Conservation (phyloP, 805 yeast species). For the Komagataella pseudopastoris region DNA sequence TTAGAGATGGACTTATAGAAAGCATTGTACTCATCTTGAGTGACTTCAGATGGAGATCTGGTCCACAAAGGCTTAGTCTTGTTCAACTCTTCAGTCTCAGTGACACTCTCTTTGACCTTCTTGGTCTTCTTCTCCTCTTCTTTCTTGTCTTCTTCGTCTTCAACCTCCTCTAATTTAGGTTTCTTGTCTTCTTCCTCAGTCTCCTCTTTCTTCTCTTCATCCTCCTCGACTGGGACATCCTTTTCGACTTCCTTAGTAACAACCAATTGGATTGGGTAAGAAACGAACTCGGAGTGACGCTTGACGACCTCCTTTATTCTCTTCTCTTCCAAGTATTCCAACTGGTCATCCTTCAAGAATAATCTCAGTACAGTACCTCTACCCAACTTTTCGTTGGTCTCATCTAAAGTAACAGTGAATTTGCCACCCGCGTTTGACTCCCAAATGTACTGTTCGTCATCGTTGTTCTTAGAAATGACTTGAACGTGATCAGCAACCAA, state of each 20-base stretch:
- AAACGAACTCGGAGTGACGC: constrained; percentile 98
- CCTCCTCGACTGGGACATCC: constrained; percentile 83
- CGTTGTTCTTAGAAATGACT: constrained; percentile 96
- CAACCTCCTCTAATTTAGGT: constrained; percentile 62
- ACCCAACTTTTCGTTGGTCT: constrained; percentile 67
- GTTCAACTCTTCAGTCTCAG: constrained; percentile 96
- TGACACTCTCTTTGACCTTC: constrained; percentile 84
- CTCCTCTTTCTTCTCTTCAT: constrained; percentile 31
- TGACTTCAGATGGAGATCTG: constrained; percentile 93
- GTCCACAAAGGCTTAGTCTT: constrained; percentile 99
- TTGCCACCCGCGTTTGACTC: constrained; percentile 99
- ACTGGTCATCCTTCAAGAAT: constrained; percentile 97
- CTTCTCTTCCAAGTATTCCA: constrained; percentile 98
- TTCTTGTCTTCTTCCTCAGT: constrained; percentile 39
- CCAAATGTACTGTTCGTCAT: constrained; percentile 99
- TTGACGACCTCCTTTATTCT: constrained; percentile 98
- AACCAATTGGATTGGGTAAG: constrained; percentile 97
- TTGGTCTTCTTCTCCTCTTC: constrained; percentile 67
- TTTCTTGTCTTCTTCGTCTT: constrained; percentile 57
- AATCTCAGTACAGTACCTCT: constrained; percentile 95
- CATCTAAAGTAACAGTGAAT: constrained; percentile 91
- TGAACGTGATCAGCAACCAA: constrained; percentile 98
- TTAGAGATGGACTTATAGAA: constrained; percentile 98
- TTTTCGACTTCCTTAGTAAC: constrained; percentile 98
- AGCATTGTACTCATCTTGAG: constrained; percentile 97